Evolutionary conservation across 2,329 filamentous ascomycete genomes (phyloP).

Genomic region (Diaporthe amygdali): DNA sequence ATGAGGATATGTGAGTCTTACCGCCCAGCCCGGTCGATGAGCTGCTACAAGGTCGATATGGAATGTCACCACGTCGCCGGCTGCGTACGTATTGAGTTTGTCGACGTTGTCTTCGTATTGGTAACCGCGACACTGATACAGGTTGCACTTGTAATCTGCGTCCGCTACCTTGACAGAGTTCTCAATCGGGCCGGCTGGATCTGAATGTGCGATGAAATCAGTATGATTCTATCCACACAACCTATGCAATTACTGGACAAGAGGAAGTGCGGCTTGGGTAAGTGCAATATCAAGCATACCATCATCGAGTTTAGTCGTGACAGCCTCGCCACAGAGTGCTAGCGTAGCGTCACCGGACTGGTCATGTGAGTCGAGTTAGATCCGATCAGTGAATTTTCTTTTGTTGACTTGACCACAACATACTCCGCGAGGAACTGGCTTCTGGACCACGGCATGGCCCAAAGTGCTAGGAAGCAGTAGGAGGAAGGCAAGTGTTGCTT

Average conservation of each 20-base stretch:
- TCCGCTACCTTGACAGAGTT: not conserved
- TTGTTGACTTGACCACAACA: not conserved
- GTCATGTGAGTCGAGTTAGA: not conserved
- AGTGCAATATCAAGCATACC: not conserved
- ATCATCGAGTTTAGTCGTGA: not conserved
- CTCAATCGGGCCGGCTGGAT: not conserved
- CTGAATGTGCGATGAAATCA: not conserved
- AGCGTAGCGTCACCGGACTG: not conserved
- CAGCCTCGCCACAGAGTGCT: not conserved
- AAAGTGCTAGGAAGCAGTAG: not conserved
- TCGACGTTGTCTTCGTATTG: conserved; percentile 4
- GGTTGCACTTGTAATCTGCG: not conserved
- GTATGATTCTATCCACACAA: not conserved
- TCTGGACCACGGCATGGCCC: not conserved
- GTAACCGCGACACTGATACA: not conserved
- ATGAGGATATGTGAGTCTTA: not conserved
- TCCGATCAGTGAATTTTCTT: not conserved
- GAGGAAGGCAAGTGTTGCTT: not conserved
- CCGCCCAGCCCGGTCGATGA: conserved; percentile 1
- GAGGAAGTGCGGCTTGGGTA: not conserved
- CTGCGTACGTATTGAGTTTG: not conserved
- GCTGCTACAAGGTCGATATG: conserved; percentile 5
- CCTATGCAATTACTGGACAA: not conserved
- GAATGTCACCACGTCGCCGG: not conserved
- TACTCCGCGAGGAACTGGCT: not conserved